Evolutionary conservation across 2,329 filamentous ascomycete species (phyloP), one percentile per base, ranked within the genome.

Genomic region (Penicillium sp.): DNA sequence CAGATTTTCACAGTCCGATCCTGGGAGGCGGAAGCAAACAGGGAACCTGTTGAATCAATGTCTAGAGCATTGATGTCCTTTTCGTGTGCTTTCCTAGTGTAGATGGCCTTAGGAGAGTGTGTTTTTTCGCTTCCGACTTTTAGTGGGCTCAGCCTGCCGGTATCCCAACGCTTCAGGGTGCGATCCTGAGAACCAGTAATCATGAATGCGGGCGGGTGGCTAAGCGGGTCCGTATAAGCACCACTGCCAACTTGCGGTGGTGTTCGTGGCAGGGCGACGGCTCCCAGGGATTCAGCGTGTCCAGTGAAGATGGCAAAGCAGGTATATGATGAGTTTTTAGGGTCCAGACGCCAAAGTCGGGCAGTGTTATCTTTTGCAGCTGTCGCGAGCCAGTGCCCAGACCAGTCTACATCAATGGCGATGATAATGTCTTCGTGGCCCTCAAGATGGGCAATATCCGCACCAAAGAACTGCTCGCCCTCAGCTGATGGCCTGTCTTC

Each of bases 21-120:
- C 75, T 99, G 94, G 5, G 93, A 97, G 27, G 94, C 93, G 1
- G 94, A 97, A 3, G 93, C 95, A 69, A 99, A 97, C 1, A 97
- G 76, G n/a, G 86, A 84, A 4, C 85, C 85, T 1, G 83, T 81
- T 22, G 86, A 82, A 60, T 92, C 90, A 11, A 94, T 82, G 61
- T 95, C 91, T 49, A 99, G 84, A 2, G 94, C 92, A 67, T 99
- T 99, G 75, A 99, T 99, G 64, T 99, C 94, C 72, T 99, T 99
- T 69, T 99, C 94, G 74, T 99, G 94, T 1, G 94, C 94, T 74
- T 97, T 96, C 54, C 94, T 85, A 1, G 94, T 97, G 73, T 90
- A 99, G 4, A 87, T 76, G 40, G 90, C 90, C 64, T 77, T 77
- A 3, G 70, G 70, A 9, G 66, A 60, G 49, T 72, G 71, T n/a